Base-by-base conservation (phyloP, 2,329 filamentous ascomycete genomes). In the Anisogramma anomala region DNA sequence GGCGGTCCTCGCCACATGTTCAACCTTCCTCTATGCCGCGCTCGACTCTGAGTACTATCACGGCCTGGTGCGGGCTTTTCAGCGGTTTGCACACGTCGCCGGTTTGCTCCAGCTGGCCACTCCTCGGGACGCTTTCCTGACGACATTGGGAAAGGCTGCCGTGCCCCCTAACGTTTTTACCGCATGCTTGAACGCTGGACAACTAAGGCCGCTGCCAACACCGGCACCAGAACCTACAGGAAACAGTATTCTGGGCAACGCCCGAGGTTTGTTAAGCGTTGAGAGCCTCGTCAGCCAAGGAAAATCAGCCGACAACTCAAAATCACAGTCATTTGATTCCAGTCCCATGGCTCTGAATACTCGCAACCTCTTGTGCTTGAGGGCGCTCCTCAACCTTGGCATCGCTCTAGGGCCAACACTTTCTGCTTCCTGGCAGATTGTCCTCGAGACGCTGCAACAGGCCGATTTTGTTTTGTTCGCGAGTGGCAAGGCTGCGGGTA, bases 31-130 rank as follows among this genome's bases (percentile, higher is more conserved):
- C 14, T 93, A 94, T 55, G 85, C 91, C 22, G 79, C 89, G 0
- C 67, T 98, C 3, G 91, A 98, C 56, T 82, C 85, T 1, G 87
- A 95, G 39, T 95, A 91, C 52, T 98, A 96, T 53, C 88, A 95
- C 50, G 78, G 82, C 8, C 67, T 98, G 1, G 89, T 98, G 18
- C 77, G 91, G 50, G 84, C 89, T 0, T 94, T 96, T 51, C 91
- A 98, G 54, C 87, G 93, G 49, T 84, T 98, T 53, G 84, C 91
- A 1, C 93, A 98, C 57, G 89, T 96, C 3, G 86, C 91, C 28
- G 93, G 91, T 4, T 68, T 98, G 34, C 64, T 98, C 7, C 79
- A 88, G 48, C 72, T 96, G 8, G 68, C 73, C 10, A 95, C 89
- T 0, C 88, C 91, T 0, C 73, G 91, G 49, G 91, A 98, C 67